Evolutionary conservation across 352 stramenopile genomes (phyloP), one percentile per base, ranked within the genome.

Genomic region (Globisporangium irregulare): DNA sequence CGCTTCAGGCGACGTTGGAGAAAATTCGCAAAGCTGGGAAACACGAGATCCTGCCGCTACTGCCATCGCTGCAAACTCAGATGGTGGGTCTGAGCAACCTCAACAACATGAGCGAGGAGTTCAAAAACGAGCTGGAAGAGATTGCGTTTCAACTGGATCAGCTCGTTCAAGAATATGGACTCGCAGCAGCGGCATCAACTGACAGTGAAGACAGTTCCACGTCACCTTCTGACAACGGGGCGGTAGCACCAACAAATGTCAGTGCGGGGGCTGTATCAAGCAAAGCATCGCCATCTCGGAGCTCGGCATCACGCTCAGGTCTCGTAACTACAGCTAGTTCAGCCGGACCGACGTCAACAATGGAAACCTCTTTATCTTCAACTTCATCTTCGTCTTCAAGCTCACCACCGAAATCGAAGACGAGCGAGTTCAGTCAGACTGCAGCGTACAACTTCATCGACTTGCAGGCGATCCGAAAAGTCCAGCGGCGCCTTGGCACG

Each of bases 21-120:
- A 88, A 89, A 46, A 84, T 97, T 10, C 81, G 91, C 3, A 95
- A 94, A 48, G 89, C 86, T 1, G 64, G 70, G 3, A 96, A 95
- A 64, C 69, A 75, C 25, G 90, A 97, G 20, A 85, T 97, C 24
- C 64, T 84, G 27, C 62, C 75, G n/a, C 72, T 97, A 0, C 67
- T 97, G 3, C 78, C 84, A 1, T 27, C 73, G 10, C 60, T 97
- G 0, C 76, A 94, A 55, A 70, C 77, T 10, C 89, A 96, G 65
- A 76, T 89, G 12, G 67, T 48, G 6, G 77, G 79, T 66, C 67
- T 95, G 20, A 67, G 65, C 1, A 78, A 78, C 20, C 64, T 94
- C 9, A 68, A 67, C 4, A 82, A 79, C 38, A 85, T 94, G 61
- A 76, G 67, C 48, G 69, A 80, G n/a, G 67, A 70, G 6, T 86